A percentile compares a stretch with the other conserved stretches of the same genome.
These are phyloP conservation scores for Aureobasidium sp. DNA, from an alignment of 2,329 filamentous ascomycete species.

Conservation along the genomic window DNA sequence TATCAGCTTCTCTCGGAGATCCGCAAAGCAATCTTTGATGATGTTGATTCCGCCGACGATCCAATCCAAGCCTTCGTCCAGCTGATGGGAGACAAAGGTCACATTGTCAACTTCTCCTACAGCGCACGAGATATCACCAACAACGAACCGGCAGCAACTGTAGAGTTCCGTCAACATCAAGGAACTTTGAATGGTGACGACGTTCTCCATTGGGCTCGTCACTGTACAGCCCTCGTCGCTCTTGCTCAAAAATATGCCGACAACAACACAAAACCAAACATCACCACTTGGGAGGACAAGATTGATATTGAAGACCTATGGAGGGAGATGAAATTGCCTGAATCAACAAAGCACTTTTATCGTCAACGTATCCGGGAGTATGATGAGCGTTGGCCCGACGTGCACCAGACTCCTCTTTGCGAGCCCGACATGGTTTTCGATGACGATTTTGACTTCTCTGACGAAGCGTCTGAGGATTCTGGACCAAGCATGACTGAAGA, in stretches of 20 bases:
- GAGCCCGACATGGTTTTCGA: neutral
- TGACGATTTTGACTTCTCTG: neutral
- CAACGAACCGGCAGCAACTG: constrained; percentile 9
- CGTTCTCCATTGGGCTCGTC: constrained; percentile 13
- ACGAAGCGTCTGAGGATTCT: neutral
- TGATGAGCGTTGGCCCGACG: constrained; percentile 1
- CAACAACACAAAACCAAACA: neutral
- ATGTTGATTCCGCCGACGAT: constrained; percentile 5
- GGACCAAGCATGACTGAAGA: neutral
- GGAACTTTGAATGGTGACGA: constrained; percentile 12
- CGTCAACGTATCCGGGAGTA: constrained; percentile 5
- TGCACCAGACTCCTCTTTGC: neutral
- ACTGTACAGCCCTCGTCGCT: constrained; percentile 14
- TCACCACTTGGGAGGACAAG: constrained; percentile 14
- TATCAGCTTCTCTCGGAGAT: constrained; percentile 10
- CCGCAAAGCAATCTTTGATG: constrained; percentile 10
- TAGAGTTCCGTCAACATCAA: constrained; percentile 17
- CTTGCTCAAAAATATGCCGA: constrained; percentile 14
- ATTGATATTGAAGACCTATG: constrained; percentile 16
- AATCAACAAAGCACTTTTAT: constrained; percentile 13
- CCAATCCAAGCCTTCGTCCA: neutral
- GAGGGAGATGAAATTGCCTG: constrained; percentile 16
- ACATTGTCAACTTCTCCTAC: constrained; percentile 15
- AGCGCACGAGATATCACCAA: constrained; percentile 4
- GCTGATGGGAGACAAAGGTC: constrained; percentile 10